A percentile compares a stretch with the other conserved stretches of the same genome.
phyloP scores from a whole-genome alignment of 352 stramenopile genomes.

The Blastocystis sp. region DNA sequence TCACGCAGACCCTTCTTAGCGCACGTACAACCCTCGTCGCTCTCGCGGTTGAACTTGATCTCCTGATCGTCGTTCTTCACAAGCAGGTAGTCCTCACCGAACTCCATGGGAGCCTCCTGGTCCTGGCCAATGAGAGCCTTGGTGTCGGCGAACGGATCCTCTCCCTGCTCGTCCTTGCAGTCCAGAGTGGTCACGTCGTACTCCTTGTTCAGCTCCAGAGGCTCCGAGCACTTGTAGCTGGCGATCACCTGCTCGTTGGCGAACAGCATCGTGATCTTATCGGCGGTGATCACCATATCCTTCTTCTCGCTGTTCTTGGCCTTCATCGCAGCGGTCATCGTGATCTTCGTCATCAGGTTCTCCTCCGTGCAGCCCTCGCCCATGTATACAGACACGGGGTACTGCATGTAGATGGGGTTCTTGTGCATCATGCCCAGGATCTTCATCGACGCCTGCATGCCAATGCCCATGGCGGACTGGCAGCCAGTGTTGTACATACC shows the following conservation, averaged over 20 bases:
- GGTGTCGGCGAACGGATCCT: slow-evolving; percentile 40
- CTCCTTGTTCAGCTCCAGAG: slow-evolving; percentile 49
- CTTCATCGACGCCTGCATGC: slow-evolving; percentile 6
- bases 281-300: not conserved
- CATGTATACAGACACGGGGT: not conserved
- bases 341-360: not conserved
- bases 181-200: slow-evolving; percentile 35
- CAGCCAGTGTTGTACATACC: slow-evolving; percentile 49
- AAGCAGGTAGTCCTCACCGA: not conserved
- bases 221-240: slow-evolving; percentile 20
- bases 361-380: not conserved
- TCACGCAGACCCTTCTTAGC: not conserved
- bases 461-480: not conserved
- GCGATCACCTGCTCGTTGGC: not conserved
- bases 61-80: not conserved
- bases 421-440: slow-evolving; percentile 67
- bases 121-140: slow-evolving; percentile 13
- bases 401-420: slow-evolving; percentile 41
- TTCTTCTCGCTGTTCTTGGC: not conserved
- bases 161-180: slow-evolving; percentile 46
- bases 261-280: slow-evolving; percentile 36
- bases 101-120: not conserved
- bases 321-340: not conserved
- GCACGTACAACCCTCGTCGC: slow-evolving; percentile 44
- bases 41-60: not conserved